phyloP scores from a whole-genome alignment of 228 moss, liverwort and hornwort genomes.

The Sphagnum fallax region DNA sequence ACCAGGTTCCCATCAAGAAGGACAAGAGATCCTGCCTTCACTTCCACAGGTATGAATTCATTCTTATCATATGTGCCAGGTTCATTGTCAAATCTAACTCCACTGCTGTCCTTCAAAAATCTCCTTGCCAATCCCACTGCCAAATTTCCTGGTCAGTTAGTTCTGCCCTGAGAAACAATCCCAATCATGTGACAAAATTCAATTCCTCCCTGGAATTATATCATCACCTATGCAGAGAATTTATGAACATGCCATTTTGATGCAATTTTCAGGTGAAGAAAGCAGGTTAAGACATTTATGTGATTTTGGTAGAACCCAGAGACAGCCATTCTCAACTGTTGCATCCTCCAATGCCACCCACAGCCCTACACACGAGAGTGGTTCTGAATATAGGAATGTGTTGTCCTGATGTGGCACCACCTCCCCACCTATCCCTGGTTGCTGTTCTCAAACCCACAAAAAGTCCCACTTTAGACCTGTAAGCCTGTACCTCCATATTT shows the following conservation, averaged over 20 bases:
- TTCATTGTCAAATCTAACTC: conserved; percentile 44
- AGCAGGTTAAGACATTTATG: conserved; percentile 50
- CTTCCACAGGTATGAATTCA: conserved; percentile 71
- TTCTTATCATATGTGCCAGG: conserved; percentile 43
- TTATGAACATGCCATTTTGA: no score
- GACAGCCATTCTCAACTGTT: conserved; percentile 73
- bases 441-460: conserved; percentile 29
- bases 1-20: conserved; percentile 78
- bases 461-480: not conserved
- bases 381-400: conserved; percentile 78
- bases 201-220: no score
- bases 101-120: conserved; percentile 33
- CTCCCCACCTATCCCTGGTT: conserved; percentile 98
- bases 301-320: conserved; percentile 86
- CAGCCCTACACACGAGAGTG: conserved; percentile 64
- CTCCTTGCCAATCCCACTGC: conserved; percentile 57
- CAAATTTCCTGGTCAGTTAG: not conserved
- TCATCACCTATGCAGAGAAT: no score
- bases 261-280: no score
- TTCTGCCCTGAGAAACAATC: no score
- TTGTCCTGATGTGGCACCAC: conserved; percentile 95
- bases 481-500: not conserved
- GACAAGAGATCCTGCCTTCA: conserved; percentile 94
- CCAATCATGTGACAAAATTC: no score
- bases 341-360: conserved; percentile 94